Evolutionary conservation across 2,329 filamentous ascomycete species (phyloP).

Genomic region (Metarhizium humberi): DNA sequence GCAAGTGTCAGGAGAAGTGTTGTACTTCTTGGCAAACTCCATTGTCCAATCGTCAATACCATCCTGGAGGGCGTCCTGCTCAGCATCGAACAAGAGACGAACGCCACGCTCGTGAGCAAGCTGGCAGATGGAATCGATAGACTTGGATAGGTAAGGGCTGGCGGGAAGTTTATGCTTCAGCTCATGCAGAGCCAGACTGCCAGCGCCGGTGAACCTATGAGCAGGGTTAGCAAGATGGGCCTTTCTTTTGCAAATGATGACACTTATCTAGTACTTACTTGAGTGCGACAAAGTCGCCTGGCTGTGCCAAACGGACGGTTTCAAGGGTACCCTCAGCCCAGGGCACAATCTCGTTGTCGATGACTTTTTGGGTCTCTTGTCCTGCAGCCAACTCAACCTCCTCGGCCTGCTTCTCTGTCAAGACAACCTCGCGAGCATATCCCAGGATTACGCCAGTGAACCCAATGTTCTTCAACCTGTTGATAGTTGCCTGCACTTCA

Average conservation of each 20-base stretch:
- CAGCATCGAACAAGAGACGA: constrained; percentile 73
- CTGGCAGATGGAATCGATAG: constrained; percentile 67
- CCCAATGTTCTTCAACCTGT: constrained; percentile 60
- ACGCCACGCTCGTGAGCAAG: constrained; percentile 61
- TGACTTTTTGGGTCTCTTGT: constrained; percentile 36
- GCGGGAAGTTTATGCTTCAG: constrained; percentile 56
- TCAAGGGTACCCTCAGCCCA: constrained; percentile 70
- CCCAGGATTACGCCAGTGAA: constrained; percentile 78
- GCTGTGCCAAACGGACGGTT: constrained; percentile 58
- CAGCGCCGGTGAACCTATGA: constrained; percentile 68
- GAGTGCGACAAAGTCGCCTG: constrained; percentile 55
- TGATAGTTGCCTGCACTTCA: constrained; percentile 60
- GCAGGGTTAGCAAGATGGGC: background rate
- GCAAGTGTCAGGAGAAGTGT: constrained; percentile 51
- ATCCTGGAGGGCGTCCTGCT: constrained; percentile 68
- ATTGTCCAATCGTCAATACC: constrained; percentile 78
- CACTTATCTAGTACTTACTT: constrained; percentile 33
- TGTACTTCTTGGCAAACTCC: constrained; percentile 68
- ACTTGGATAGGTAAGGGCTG: constrained; percentile 52
- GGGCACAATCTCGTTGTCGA: constrained; percentile 51
- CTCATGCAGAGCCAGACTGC: constrained; percentile 58
- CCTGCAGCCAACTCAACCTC: constrained; percentile 34
- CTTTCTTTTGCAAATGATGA: background rate
- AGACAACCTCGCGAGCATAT: constrained; percentile 74
- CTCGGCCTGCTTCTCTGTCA: constrained; percentile 44